phyloP scores from a whole-genome alignment of 2,329 filamentous ascomycete species.

The Xylaria sp. region DNA sequence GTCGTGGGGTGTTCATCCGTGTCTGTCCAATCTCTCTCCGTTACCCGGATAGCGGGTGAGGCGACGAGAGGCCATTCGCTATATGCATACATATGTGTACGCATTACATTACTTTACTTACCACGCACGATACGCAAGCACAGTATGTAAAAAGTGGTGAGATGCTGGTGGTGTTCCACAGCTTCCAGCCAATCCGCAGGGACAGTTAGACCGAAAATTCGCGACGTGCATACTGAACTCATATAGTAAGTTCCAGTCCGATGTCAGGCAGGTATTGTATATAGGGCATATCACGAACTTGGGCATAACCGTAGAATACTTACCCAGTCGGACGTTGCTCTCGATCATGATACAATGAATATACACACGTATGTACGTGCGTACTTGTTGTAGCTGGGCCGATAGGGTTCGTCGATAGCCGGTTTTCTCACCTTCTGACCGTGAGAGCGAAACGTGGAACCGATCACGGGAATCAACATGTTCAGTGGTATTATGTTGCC shows the following conservation, averaged over 20 bases:
- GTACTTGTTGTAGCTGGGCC: constrained; percentile 6
- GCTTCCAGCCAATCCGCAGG: constrained; percentile 32
- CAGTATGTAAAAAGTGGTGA: background rate
- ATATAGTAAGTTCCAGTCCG: background rate
- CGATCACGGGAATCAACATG: constrained; percentile 22
- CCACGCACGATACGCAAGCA: background rate
- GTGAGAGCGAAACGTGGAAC: constrained; percentile 28
- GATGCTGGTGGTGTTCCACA: constrained; percentile 23
- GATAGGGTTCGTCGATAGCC: background rate
- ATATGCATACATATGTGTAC: background rate
- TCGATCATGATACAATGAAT: constrained; percentile 1
- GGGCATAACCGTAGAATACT: background rate
- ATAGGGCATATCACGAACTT: background rate
- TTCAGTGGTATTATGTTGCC: background rate
- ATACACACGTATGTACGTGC: background rate
- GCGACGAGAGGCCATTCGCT: background rate
- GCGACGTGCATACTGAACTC: constrained; percentile 21
- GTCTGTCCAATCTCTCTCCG: constrained; percentile 6
- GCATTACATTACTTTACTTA: background rate
- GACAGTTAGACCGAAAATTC: constrained; percentile 35
- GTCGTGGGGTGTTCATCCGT: background rate
- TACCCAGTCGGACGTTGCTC: background rate
- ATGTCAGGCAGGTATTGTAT: background rate
- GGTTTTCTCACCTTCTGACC: background rate
- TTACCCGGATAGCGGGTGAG: constrained; percentile 2